Evolutionary conservation across 495 filamentous ascomycete species (phyloP).

Genomic region (Ascodesmis nigricans): DNA sequence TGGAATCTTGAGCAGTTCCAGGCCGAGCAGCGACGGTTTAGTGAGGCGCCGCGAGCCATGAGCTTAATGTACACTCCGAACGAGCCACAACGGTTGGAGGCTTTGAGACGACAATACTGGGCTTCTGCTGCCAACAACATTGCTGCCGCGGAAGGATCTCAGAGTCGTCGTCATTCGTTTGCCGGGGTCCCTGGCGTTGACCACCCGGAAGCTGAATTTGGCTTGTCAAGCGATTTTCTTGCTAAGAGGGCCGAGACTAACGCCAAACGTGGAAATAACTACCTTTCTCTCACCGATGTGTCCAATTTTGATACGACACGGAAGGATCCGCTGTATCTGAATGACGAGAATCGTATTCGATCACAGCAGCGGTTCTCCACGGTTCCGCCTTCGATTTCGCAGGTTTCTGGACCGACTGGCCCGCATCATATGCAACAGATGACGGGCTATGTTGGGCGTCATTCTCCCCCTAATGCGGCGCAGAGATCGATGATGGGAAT

Average conservation of each 20-base stretch:
- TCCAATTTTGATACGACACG: slow-evolving; percentile 10
- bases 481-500: slow-evolving; percentile 40
- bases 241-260: too few species aligned
- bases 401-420: too few species aligned
- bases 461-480: slow-evolving; percentile 28
- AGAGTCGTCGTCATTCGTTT: slow-evolving; percentile 92
- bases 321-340: slow-evolving; percentile 18
- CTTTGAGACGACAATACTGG: slow-evolving; percentile 66
- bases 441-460: slow-evolving; percentile 33
- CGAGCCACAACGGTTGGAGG: slow-evolving; percentile 56
- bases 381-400: too few species aligned
- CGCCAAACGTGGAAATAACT: slow-evolving; percentile 16
- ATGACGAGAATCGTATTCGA: slow-evolving; percentile 15
- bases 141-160: slow-evolving; percentile 30
- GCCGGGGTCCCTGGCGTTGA: slow-evolving; percentile 27
- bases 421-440: slow-evolving; percentile 24
- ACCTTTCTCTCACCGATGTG: slow-evolving; percentile 15
- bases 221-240: slow-evolving; percentile 11
- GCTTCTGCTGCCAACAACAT: slow-evolving; percentile 60
- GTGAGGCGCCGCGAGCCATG: slow-evolving; percentile 19
- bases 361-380: slow-evolving; percentile 13
- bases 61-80: slow-evolving; percentile 21
- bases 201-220: slow-evolving; percentile 13
- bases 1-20: slow-evolving; percentile 17
- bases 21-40: slow-evolving; percentile 16